A percentile compares a stretch with the other conserved stretches of the same genome.
phyloP scores from a whole-genome alignment of 495 filamentous ascomycete genomes.

The Jackrogersella minutella region DNA sequence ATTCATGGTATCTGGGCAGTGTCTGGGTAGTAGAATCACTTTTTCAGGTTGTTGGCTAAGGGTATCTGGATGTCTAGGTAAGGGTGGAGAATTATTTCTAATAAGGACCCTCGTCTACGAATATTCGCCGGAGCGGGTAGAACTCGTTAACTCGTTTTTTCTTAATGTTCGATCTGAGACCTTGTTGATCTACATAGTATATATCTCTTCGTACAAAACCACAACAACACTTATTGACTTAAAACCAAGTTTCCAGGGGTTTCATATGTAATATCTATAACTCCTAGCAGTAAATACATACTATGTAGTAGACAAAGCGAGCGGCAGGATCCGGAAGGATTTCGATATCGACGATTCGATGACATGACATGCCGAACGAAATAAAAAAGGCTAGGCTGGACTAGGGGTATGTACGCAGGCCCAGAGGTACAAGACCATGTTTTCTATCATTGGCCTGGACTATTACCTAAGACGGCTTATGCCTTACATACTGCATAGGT shows the following conservation, averaged over 20 bases:
- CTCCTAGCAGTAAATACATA: conserved; percentile 3
- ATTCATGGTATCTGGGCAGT: too few species aligned
- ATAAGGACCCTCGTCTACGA: conserved; percentile 28
- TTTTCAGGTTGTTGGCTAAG: conserved; percentile 13
- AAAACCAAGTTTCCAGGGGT: conserved; percentile 39
- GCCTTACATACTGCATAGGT: too few species aligned
- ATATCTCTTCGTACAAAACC: conserved; percentile 12
- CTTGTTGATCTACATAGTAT: conserved; percentile 30
- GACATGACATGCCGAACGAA: conserved; percentile 31
- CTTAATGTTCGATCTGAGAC: conserved; percentile 24
- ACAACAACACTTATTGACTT: conserved; percentile 5
- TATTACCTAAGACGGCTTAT: conserved; percentile 40
- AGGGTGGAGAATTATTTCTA: conserved; percentile 8
- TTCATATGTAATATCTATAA: too few species aligned
- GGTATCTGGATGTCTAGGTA: too few species aligned
- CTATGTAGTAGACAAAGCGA: conserved; percentile 7
- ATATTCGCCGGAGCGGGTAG: conserved; percentile 39
- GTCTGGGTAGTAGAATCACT: too few species aligned
- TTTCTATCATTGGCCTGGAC: conserved; percentile 2
- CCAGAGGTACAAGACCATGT: not conserved
- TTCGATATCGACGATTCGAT: conserved; percentile 24
- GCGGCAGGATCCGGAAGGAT: conserved; percentile 38
- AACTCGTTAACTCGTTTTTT: conserved; percentile 5
- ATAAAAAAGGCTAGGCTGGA: too few species aligned
- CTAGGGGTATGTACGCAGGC: too few species aligned